Percentiles rank a stretch among this genome's conserved stretches.
Evolutionary conservation across 1,284 basidiomycete genomes (phyloP).

Genomic region (Apiotrichum mycotoxinovorans): DNA sequence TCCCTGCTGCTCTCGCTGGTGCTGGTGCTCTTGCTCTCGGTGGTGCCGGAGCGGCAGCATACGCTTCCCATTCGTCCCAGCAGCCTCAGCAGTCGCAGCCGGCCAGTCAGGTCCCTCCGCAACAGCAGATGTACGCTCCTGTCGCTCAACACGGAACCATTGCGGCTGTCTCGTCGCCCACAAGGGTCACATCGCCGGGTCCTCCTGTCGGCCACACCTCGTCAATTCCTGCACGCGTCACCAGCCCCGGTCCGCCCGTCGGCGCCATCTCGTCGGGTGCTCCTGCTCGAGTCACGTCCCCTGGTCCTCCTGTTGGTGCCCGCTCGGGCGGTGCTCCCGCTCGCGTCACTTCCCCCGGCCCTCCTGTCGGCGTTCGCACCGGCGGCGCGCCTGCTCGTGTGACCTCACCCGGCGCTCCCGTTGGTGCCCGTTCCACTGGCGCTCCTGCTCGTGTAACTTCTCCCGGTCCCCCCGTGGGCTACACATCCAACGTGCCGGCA

Average conservation of each 20-base stretch:
- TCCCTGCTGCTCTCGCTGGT: not conserved
- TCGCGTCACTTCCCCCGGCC: not conserved
- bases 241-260: not conserved
- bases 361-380: slow-evolving; percentile 21
- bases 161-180: slow-evolving; percentile 5
- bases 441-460: not conserved
- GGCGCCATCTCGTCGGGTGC: not conserved
- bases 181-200: not conserved
- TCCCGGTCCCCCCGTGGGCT: not conserved
- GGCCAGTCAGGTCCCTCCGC: not conserved
- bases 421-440: not conserved
- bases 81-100: slow-evolving; percentile 34
- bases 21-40: not conserved
- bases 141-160: not conserved
- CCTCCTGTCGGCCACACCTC: not conserved
- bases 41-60: not conserved
- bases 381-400: slow-evolving; percentile 5
- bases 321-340: not conserved
- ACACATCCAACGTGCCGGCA: not conserved
- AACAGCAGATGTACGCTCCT: not conserved
- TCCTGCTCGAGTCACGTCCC: not conserved
- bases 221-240: not conserved
- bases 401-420: slow-evolving; percentile 1
- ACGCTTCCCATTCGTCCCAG: slow-evolving; percentile 4
- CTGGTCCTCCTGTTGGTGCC: not conserved